Conservation (phyloP, 768 basidiomycete genomes). For the Lactifluus pinguis region DNA sequence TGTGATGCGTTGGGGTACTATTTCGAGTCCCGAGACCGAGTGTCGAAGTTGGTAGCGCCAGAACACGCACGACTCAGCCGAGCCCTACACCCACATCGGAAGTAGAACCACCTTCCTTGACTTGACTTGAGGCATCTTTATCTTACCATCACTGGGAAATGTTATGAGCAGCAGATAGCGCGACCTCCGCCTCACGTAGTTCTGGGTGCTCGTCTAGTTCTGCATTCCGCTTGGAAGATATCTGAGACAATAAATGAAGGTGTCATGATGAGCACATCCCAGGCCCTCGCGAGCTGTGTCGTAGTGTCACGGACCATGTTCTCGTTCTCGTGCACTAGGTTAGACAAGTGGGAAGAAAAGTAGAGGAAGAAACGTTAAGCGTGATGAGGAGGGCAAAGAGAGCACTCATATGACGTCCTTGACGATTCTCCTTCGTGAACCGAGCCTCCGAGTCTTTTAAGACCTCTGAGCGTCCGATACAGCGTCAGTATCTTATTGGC, state of each 20-base stretch:
- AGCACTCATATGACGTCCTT: conserved; percentile 52
- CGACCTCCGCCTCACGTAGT: conserved; percentile 42
- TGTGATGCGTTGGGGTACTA: too few relatives aligned
- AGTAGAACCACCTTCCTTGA: too few relatives aligned
- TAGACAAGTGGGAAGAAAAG: not conserved
- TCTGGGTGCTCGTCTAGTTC: conserved; percentile 29
- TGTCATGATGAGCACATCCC: conserved; percentile 38
- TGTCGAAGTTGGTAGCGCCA: too few relatives aligned
- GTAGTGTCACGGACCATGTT: conserved; percentile 72
- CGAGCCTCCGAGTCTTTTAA: too few relatives aligned
- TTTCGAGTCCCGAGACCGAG: too few relatives aligned
- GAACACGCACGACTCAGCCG: too few relatives aligned
- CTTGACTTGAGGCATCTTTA: not conserved
- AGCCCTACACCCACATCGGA: too few relatives aligned
- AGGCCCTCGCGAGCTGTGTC: conserved; percentile 54
- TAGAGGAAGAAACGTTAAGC: too few relatives aligned
- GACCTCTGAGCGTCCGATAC: too few relatives aligned
- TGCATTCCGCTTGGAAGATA: conserved; percentile 35
- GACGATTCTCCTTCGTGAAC: conserved; percentile 41
- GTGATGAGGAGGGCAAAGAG: too few relatives aligned
- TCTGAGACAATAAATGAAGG: conserved; percentile 25
- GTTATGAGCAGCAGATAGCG: conserved; percentile 32
- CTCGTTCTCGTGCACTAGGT: conserved; percentile 55
- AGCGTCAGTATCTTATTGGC: too few relatives aligned
- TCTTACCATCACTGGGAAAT: not conserved